phyloP scores from a whole-genome alignment of 768 basidiomycete genomes.

The Rhodotorula sphaerocarpa region DNA sequence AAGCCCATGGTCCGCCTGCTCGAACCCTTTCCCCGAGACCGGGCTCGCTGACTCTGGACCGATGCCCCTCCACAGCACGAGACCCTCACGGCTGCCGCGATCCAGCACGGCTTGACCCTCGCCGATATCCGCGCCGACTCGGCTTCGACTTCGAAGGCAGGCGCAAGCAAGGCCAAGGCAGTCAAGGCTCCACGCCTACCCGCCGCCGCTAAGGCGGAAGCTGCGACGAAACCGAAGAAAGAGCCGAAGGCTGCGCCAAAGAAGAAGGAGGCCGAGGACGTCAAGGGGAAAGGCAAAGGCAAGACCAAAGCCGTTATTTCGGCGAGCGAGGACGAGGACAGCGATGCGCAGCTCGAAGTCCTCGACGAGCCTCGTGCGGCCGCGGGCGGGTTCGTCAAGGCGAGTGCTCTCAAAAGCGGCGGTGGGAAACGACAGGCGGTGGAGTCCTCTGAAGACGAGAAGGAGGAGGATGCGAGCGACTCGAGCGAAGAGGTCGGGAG shows the following conservation, averaged over 20 bases:
- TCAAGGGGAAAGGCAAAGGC: not conserved
- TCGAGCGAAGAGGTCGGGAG: constrained; percentile 1
- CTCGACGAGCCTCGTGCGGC: too few relatives aligned
- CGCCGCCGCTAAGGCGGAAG: not conserved
- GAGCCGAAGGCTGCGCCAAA: not conserved
- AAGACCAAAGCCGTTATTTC: too few relatives aligned
- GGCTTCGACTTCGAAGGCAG: constrained; percentile 2
- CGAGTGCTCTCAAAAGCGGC: not conserved
- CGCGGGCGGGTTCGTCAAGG: constrained; percentile 12
- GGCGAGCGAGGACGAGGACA: not conserved
- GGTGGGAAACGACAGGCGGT: not conserved
- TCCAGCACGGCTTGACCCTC: constrained; percentile 26
- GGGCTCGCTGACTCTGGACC: not conserved
- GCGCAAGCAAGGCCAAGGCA: not conserved
- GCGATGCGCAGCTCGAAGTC: not conserved
- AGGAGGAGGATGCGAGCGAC: not conserved
- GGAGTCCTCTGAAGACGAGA: not conserved
- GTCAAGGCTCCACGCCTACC: not conserved
- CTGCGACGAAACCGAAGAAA: not conserved
- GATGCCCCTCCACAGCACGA: constrained; percentile 19
- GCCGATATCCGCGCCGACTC: constrained; percentile 21
- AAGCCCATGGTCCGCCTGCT: constrained; percentile 17
- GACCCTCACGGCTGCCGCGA: constrained; percentile 12
- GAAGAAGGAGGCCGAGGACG: not conserved
- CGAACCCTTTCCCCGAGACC: too few relatives aligned